Evolutionary conservation across 768 basidiomycete genomes (phyloP).

Genomic region (Pulveroboletus sp.): DNA sequence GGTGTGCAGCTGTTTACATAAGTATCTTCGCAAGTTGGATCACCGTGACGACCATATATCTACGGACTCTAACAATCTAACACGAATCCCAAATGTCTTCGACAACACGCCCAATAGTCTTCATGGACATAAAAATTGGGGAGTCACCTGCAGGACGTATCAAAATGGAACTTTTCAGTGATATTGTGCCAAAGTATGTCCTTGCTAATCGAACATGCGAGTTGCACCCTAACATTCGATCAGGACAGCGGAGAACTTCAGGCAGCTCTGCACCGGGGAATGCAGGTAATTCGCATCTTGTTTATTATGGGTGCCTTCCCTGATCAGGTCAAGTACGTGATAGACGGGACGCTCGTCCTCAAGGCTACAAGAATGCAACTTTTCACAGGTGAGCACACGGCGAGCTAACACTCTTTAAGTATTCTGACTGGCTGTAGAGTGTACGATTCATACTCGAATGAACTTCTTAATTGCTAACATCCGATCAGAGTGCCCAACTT

Average conservation of each 20-base stretch:
- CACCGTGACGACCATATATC: too few species aligned
- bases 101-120: slow-evolving; percentile 79
- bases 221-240: not conserved
- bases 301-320: not conserved
- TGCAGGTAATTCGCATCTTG: slow-evolving; percentile 55
- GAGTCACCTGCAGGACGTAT: slow-evolving; percentile 93
- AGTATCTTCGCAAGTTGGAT: too few species aligned
- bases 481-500: slow-evolving; percentile 76
- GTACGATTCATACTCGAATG: slow-evolving; percentile 40
- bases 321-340: slow-evolving; percentile 14
- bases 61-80: too few species aligned
- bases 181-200: slow-evolving; percentile 89
- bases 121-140: slow-evolving; percentile 96
- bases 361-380: slow-evolving; percentile 88
- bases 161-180: slow-evolving; percentile 97
- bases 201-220: not conserved
- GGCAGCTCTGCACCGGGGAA: slow-evolving; percentile 98
- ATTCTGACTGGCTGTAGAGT: slow-evolving; percentile 49
- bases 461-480: slow-evolving; percentile 4
- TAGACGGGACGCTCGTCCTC: slow-evolving; percentile 67
- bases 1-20: not conserved
- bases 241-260: slow-evolving; percentile 97
- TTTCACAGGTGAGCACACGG: slow-evolving; percentile 74
- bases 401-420: slow-evolving; percentile 2
- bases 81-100: slow-evolving; percentile 36